Percentiles rank a stretch among this genome's conserved stretches.
Evolutionary conservation across 192 early-diverging fungal species (phyloP).

Genomic region (Coemansia sp.): DNA sequence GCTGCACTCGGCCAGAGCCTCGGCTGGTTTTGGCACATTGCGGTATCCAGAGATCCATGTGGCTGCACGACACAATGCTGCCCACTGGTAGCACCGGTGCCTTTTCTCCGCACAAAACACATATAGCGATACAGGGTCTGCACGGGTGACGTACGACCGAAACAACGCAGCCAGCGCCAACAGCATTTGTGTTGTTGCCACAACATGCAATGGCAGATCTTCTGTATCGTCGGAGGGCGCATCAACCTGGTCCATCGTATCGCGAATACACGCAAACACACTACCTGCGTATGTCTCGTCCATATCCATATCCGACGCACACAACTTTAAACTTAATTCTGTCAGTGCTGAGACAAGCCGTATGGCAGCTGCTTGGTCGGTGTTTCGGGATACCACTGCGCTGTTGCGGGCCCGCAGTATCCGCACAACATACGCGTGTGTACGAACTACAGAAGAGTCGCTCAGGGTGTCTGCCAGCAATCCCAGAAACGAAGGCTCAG

Average conservation of each 20-base stretch:
- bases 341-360: slow-evolving; percentile 13
- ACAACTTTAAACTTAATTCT: slow-evolving; percentile 1
- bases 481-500: slow-evolving; percentile 1
- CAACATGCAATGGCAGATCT: neutral
- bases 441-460: neutral
- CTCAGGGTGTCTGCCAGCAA: slow-evolving; percentile 17
- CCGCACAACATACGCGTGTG: slow-evolving; percentile 14
- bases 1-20: slow-evolving; percentile 21
- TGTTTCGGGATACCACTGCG: slow-evolving; percentile 1
- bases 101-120: slow-evolving; percentile 18
- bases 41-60: slow-evolving; percentile 16
- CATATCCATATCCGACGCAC: neutral
- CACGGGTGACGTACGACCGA: neutral
- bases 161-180: slow-evolving; percentile 10
- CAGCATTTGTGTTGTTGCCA: slow-evolving; percentile 4
- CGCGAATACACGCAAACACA: slow-evolving; percentile 41
- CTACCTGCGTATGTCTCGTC: slow-evolving; percentile 16
- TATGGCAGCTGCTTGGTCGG: neutral
- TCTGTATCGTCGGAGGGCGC: neutral
- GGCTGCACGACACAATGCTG: slow-evolving; percentile 24
- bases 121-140: neutral
- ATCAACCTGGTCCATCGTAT: slow-evolving; percentile 9
- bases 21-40: neutral
- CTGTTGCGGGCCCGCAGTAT: slow-evolving; percentile 21
- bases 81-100: slow-evolving; percentile 50